Evolutionary conservation across 371 early-diverging fungal genomes (phyloP).

Genomic region (Chytridiales sp.): DNA sequence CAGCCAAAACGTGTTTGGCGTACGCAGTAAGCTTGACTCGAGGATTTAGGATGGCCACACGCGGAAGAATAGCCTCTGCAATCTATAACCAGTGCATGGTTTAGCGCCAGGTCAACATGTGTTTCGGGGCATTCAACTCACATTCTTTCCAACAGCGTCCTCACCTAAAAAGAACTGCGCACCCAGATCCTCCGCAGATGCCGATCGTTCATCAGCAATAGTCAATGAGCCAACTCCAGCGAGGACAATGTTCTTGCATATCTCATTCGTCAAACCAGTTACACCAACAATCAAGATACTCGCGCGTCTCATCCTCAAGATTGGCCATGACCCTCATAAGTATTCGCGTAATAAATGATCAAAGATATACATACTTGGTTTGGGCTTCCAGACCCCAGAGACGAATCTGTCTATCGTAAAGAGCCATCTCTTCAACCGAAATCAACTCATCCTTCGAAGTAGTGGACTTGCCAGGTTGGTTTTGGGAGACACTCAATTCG

Average conservation of each 20-base stretch:
- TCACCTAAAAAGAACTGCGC: slow-evolving; percentile 72
- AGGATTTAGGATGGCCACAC: slow-evolving; percentile 69
- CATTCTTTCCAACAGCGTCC: slow-evolving; percentile 68
- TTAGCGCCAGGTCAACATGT: slow-evolving; percentile 18
- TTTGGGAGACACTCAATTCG: too few species aligned
- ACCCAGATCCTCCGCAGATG: slow-evolving; percentile 68
- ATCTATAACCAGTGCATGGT: slow-evolving; percentile 45
- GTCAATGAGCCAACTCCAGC: slow-evolving; percentile 82
- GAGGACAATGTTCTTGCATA: slow-evolving; percentile 86
- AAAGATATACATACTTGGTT: slow-evolving; percentile 56
- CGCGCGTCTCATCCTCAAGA: slow-evolving; percentile 71
- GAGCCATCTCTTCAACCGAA: slow-evolving; percentile 73
- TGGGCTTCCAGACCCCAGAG: slow-evolving; percentile 95
- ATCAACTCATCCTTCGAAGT: slow-evolving; percentile 16
- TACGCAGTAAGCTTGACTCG: slow-evolving; percentile 65
- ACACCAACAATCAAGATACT: slow-evolving; percentile 69
- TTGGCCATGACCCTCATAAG: neutral
- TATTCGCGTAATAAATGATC: neutral
- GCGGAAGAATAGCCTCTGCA: slow-evolving; percentile 61
- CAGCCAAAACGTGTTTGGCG: slow-evolving; percentile 44
- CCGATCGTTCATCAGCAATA: slow-evolving; percentile 61
- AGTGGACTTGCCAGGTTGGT: too few species aligned
- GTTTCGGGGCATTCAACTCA: slow-evolving; percentile 28
- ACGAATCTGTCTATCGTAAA: slow-evolving; percentile 95
- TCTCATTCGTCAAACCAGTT: slow-evolving; percentile 71